Base-by-base conservation (phyloP, 805 yeast genomes). In the Teunomyces pallodes region DNA sequence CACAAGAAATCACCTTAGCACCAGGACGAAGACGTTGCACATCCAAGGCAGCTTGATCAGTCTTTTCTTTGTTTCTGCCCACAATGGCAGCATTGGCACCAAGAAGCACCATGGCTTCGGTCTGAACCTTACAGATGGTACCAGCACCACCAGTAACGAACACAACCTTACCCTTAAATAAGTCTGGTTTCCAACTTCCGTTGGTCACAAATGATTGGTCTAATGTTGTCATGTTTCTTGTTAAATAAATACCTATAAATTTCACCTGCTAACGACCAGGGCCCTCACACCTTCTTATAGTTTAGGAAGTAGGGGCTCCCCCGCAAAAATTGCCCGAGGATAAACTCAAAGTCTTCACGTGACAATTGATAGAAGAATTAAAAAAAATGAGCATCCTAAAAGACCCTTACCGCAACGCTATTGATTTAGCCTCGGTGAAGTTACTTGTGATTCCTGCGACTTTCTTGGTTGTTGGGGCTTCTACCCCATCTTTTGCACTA, bases 71-170 rank as follows among this genome's bases (percentile, higher is more conserved):
- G 54, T 62, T 62, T 42, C 67, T 49, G 5, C 67, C 67, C 16
- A 62, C 56, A 44, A 62, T 62, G 9, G 64, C 67, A 1, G 67
- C 67, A 44, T 62, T 47, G 36, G 67, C 67, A 5, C 67, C 67
- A 16, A 62, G 59, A 14, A 62, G 55, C 10, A 62, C 56, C 52
- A 62, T 30, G 4, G 67, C 67, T 44, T 62, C 67, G 16, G 66
- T 60, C 42, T 62, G 67, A 8, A 60, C 67, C 24, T 61, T 53
- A 43, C 67, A 62, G 39, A 62, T 62, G 42, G 64, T 55, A 39
- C 67, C 67, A 9, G 67, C 66, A 20, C 67, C 67, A 10, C 67
- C 67, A 0, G 67, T 62, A 46, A 62, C 66, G 42, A 62, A 62
- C 24, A 57, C 66, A n/a, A 62, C 67, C 49, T 62, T 62, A 20